phyloP scores from a whole-genome alignment of 768 basidiomycete genomes.

The Hygrophoropsis aurantiaca region DNA sequence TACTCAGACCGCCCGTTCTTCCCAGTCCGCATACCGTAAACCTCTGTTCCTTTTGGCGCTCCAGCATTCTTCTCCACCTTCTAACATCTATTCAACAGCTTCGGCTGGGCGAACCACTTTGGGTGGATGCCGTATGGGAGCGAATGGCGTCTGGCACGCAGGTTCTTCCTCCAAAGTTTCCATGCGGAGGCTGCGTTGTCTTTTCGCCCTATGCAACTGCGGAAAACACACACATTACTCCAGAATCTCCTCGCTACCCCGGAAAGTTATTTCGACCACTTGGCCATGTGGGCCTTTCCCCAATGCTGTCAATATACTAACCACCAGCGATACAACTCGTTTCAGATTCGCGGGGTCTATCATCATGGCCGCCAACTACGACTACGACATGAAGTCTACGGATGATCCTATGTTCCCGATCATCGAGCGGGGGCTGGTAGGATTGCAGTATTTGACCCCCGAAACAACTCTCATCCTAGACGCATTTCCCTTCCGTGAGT shows the following conservation, averaged over 20 bases:
- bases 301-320: not conserved
- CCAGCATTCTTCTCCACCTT: too few relatives aligned
- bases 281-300: slow-evolving; percentile 15
- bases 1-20: slow-evolving; percentile 36
- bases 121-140: not conserved
- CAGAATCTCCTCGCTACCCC: slow-evolving; percentile 19
- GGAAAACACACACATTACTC: not conserved
- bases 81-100: not conserved
- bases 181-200: slow-evolving; percentile 1
- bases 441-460: not conserved
- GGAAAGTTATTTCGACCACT: slow-evolving; percentile 26
- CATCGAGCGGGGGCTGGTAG: not conserved
- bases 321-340: not conserved
- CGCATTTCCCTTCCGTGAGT: slow-evolving; percentile 6
- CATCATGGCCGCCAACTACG: slow-evolving; percentile 7
- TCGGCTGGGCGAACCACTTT: not conserved
- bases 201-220: slow-evolving; percentile 6
- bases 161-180: slow-evolving; percentile 2
- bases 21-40: not conserved
- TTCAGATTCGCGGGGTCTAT: slow-evolving; percentile 20
- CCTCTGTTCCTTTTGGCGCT: not conserved
- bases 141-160: not conserved
- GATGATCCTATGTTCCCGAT: slow-evolving; percentile 1
- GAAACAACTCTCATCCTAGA: slow-evolving; percentile 3
- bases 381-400: not conserved